Base-by-base conservation (phyloP, 306 rosid genomes). In the Vigna hirtella region DNA sequence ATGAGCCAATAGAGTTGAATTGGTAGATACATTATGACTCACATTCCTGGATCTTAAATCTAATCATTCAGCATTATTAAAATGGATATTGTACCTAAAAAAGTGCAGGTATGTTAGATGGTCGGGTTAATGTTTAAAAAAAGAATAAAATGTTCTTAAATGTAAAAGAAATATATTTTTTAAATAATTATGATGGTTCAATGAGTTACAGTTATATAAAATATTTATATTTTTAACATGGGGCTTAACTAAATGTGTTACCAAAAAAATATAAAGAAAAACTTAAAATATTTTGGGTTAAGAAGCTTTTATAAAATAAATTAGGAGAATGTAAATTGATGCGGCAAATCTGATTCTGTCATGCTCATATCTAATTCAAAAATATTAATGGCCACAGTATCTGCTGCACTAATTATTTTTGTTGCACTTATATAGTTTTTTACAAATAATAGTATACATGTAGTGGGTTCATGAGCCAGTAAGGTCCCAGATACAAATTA, bases 401-500 rank as follows among this genome's bases (percentile, higher is more conserved):
- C 8, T 0, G 45, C 6, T 62, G 13, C 67, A 62, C 67, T 62
- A 11, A 30, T 30, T 16, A 3, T 61, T 58, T 58, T 22, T 56
- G 16, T 56, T 56, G 15, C 16, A 22, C 34, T 4, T 16, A 24
- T 57, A 36, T 36, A 4, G 3, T 57, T 22, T 24, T 13, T 26
- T 38, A 3, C 5, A 14, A 4, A 12, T 4, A 59, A 6, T 28
- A 59, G 2, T 56, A 14, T 57, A 24, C 11, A 10, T 26, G n/a
- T 59, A 28, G 66, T 59, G 66, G 42, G 66, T 59, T 59, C 42
- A 58, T 58, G 65, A 58, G 10, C 18, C 66, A 59, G 18, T 40
- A 61, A 30, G 42, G 20, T 40, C 26, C 64, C 9, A 62, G 68
- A 62, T 45, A 62, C 14, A 62, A 62, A 32, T 32, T 7, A 40